Percentiles rank a stretch among this genome's conserved stretches.
These are phyloP conservation scores for Saussurea involucrata DNA, from an alignment of 129 eudicot genomes.

Conservation along the genomic window DNA sequence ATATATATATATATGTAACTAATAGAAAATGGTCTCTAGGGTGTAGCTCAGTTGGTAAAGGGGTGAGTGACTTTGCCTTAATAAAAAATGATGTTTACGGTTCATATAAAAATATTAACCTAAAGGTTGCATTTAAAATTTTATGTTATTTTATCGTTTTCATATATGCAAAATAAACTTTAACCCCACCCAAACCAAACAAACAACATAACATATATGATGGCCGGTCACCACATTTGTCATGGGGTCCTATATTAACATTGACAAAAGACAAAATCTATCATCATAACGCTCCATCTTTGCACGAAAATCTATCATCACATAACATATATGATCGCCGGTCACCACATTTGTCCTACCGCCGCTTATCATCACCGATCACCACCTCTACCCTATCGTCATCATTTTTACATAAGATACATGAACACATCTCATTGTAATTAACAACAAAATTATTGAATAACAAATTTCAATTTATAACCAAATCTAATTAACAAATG, in stretches of 20 bases:
- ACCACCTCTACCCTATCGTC: background rate
- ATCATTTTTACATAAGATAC: background rate
- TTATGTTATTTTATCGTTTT: background rate
- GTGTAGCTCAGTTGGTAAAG: no score
- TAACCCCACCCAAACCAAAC: background rate
- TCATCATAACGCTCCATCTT: background rate
- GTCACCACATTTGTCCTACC: background rate
- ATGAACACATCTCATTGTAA: background rate
- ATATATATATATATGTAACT: no score
- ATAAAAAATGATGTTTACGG: no score
- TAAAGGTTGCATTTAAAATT: background rate
- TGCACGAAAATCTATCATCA: background rate
- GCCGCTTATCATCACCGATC: background rate
- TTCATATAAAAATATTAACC: background rate
- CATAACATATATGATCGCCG: background rate
- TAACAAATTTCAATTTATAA: background rate
- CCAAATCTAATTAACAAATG: background rate
- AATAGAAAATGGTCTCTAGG: no score
- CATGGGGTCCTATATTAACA: no score
- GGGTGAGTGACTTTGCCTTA: no score
- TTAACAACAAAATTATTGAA: background rate
- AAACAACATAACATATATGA: background rate
- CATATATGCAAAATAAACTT: background rate
- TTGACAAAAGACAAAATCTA: no score
- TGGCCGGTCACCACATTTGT: background rate